phyloP scores from a whole-genome alignment of 2,329 filamentous ascomycete genomes.

The Neophaeococcomyces aloes region DNA sequence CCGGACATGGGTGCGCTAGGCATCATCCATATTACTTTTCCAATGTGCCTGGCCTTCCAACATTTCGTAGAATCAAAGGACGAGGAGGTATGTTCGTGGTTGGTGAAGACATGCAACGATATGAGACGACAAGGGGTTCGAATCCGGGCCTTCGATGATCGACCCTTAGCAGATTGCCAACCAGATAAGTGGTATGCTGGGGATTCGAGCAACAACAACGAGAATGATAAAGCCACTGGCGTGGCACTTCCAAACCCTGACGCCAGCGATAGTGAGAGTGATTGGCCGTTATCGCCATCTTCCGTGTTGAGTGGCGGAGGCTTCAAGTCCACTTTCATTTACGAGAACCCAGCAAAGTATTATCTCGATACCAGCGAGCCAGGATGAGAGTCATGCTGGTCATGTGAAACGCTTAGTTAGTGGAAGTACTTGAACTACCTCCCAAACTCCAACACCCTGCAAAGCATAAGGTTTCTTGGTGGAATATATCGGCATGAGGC shows the following conservation, averaged over 20 bases:
- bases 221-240: not conserved
- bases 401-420: no score
- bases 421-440: no score
- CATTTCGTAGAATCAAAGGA: constrained; percentile 12
- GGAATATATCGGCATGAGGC: no score
- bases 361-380: not conserved
- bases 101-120: constrained; percentile 11
- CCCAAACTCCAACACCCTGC: no score
- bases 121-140: constrained; percentile 13
- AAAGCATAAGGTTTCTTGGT: no score
- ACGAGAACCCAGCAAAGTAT: constrained; percentile 1
- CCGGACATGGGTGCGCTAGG: constrained; percentile 18
- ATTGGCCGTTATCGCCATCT: not conserved
- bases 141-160: not conserved
- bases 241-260: not conserved
- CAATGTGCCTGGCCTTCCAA: constrained; percentile 13
- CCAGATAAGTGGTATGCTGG: not conserved
- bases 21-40: constrained; percentile 18
- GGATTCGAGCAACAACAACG: not conserved
- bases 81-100: constrained; percentile 11
- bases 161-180: not conserved
- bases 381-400: not conserved
- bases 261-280: not conserved
- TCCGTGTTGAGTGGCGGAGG: not conserved
- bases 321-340: not conserved